Evolutionary conservation across 306 rosid species (phyloP).

Genomic region (cucumber (Cucumis sativus)): DNA sequence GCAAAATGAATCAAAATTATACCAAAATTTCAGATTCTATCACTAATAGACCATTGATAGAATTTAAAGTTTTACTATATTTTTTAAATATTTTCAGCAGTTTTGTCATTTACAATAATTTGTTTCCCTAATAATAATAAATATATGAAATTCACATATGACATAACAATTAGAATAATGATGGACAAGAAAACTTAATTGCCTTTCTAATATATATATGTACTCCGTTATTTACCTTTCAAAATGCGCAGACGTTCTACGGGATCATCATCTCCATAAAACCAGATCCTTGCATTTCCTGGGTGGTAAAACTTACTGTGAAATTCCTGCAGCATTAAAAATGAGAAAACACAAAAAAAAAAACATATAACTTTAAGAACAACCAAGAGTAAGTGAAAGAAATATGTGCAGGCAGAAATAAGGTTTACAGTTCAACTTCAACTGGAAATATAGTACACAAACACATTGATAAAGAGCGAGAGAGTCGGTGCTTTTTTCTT

Average conservation of each 20-base stretch:
- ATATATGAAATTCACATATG: neutral
- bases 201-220: neutral
- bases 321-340: slow-evolving; percentile 60
- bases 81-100: too few relatives aligned
- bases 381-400: neutral
- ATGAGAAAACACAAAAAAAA: neutral
- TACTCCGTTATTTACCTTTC: slow-evolving; percentile 36
- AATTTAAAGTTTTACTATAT: too few relatives aligned
- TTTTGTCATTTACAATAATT: too few relatives aligned
- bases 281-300: slow-evolving; percentile 89
- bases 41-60: too few relatives aligned
- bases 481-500: too few relatives aligned
- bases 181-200: neutral
- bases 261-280: slow-evolving; percentile 97
- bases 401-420: neutral
- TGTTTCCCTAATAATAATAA: too few relatives aligned
- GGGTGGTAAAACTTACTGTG: slow-evolving; percentile 91
- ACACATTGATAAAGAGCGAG: neutral
- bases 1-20: too few relatives aligned
- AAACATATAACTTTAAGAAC: neutral
- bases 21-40: too few relatives aligned
- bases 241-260: slow-evolving; percentile 73
- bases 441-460: neutral
- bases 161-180: neutral
- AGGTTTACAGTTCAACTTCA: neutral